These are phyloP conservation scores for Noccaea bulbosa DNA, from an alignment of 345 rosid species.

Conservation along the genomic window DNA sequence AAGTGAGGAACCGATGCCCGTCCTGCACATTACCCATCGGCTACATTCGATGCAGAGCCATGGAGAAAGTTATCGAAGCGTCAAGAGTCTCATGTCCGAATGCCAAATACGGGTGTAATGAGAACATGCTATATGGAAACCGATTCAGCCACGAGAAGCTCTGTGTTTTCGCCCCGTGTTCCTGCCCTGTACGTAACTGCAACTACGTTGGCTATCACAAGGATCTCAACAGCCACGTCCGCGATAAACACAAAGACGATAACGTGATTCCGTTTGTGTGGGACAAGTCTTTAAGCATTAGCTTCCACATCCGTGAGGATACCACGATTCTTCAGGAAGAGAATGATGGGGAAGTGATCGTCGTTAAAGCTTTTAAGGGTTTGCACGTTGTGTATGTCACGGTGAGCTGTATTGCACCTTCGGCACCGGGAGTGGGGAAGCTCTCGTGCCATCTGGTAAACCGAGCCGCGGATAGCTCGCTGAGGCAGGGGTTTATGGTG, in stretches of 20 bases:
- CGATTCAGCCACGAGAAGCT: conserved; percentile 51
- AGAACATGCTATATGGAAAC: conserved; percentile 37
- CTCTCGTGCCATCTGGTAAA: conserved; percentile 10
- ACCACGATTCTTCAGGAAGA: conserved; percentile 28
- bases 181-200: conserved; percentile 61
- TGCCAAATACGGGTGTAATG: conserved; percentile 54
- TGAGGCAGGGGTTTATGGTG: conserved; percentile 20
- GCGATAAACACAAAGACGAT: conserved; percentile 42
- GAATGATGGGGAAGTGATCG: conserved; percentile 17
- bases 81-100: conserved; percentile 51
- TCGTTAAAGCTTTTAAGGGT: conserved; percentile 44
- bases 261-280: conserved; percentile 17
- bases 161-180: conserved; percentile 50
- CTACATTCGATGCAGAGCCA: conserved; percentile 60
- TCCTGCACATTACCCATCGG: conserved; percentile 56
- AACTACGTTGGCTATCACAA: conserved; percentile 48
- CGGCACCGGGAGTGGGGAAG: background rate
- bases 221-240: conserved; percentile 49
- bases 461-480: background rate
- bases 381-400: conserved; percentile 36
- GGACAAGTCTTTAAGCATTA: background rate
- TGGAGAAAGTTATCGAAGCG: conserved; percentile 60
- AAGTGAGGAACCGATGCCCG: conserved; percentile 56
- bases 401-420: conserved; percentile 41
- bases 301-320: conserved; percentile 5